These are phyloP conservation scores for Gastrolobium villosum DNA, from an alignment of 306 rosid genomes.

Conservation along the genomic window DNA sequence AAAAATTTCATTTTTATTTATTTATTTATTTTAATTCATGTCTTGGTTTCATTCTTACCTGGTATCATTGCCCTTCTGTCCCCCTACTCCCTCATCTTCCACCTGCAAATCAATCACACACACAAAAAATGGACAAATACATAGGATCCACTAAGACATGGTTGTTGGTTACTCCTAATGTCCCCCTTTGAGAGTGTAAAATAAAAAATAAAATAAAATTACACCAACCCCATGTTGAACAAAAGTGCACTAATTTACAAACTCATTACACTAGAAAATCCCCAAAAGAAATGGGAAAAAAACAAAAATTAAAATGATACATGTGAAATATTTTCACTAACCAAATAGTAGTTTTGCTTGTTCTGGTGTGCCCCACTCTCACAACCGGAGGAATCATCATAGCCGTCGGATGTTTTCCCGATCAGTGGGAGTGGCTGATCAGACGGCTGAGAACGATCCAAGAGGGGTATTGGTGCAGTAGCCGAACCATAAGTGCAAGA, in stretches of 20 bases:
- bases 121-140: background rate
- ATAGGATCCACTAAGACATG: slow-evolving; percentile 38
- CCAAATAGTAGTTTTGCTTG: slow-evolving; percentile 52
- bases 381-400: slow-evolving; percentile 37
- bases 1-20: slow-evolving; percentile 18
- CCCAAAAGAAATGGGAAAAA: background rate
- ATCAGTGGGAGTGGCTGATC: slow-evolving; percentile 59
- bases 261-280: slow-evolving; percentile 7
- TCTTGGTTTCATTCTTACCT: slow-evolving; percentile 51
- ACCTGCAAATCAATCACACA: slow-evolving; percentile 47
- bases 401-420: slow-evolving; percentile 47
- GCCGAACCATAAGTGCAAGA: slow-evolving; percentile 43
- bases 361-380: slow-evolving; percentile 35
- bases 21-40: slow-evolving; percentile 12
- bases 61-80: slow-evolving; percentile 53
- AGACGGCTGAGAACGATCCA: slow-evolving; percentile 55
- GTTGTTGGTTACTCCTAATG: slow-evolving; percentile 13
- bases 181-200: slow-evolving; percentile 43
- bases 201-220: slow-evolving; percentile 7
- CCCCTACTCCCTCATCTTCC: slow-evolving; percentile 37
- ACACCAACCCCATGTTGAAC: slow-evolving; percentile 43
- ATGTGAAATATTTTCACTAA: slow-evolving; percentile 54
- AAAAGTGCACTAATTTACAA: slow-evolving; percentile 64
- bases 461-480: slow-evolving; percentile 28
- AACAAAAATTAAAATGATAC: slow-evolving; percentile 32